Evolutionary conservation across 768 basidiomycete genomes (phyloP).

Genomic region (Leucocoprinus birnbaumii): DNA sequence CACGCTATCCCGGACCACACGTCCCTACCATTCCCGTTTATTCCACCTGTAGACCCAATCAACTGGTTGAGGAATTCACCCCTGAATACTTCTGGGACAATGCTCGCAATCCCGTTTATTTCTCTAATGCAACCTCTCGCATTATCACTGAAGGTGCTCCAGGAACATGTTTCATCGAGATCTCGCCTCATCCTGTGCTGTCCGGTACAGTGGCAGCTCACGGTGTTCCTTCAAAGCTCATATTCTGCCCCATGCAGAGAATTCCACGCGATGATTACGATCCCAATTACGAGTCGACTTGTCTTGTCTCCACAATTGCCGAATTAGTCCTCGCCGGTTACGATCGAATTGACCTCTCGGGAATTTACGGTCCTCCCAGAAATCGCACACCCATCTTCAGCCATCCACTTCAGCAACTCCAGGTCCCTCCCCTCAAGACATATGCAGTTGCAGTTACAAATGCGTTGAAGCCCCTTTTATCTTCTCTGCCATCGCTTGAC

Average conservation of each 20-base stretch:
- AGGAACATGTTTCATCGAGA: slow-evolving; percentile 29
- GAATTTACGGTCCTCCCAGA: slow-evolving; percentile 2
- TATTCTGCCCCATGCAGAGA: slow-evolving; percentile 2
- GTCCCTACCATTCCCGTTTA: slow-evolving; percentile 27
- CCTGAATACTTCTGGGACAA: slow-evolving; percentile 40
- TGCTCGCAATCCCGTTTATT: slow-evolving; percentile 33
- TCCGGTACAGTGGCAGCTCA: slow-evolving; percentile 21
- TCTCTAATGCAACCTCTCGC: slow-evolving; percentile 26
- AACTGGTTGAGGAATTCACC: slow-evolving; percentile 21
- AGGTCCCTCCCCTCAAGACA: background rate
- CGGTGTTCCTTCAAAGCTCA: slow-evolving; percentile 19
- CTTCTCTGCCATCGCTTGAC: background rate
- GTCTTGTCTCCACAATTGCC: slow-evolving; percentile 18
- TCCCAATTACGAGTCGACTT: background rate
- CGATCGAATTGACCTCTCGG: slow-evolving; percentile 28
- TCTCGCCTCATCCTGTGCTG: slow-evolving; percentile 37
- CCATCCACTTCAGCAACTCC: background rate
- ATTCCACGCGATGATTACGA: background rate
- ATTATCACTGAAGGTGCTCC: slow-evolving; percentile 19
- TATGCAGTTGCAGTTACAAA: background rate
- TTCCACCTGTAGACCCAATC: slow-evolving; percentile 32
- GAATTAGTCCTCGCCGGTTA: slow-evolving; percentile 23
- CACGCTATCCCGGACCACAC: slow-evolving; percentile 24
- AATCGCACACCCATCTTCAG: background rate
- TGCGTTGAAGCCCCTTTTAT: background rate